Evolutionary conservation across 2,329 filamentous ascomycete genomes (phyloP).

Genomic region (Celoporthe dispersa): DNA sequence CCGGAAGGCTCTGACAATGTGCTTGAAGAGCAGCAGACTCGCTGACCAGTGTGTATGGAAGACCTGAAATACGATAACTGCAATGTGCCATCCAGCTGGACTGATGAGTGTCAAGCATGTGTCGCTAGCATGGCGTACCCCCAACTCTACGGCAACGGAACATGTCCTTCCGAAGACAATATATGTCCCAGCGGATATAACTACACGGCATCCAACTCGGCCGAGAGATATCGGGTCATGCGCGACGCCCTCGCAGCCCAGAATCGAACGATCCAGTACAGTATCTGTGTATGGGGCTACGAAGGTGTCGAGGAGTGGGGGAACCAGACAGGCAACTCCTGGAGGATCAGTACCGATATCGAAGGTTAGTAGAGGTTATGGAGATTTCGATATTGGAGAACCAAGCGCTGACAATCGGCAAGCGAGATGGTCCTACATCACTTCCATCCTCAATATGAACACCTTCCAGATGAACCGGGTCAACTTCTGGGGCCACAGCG

Average conservation of each 20-base stretch:
- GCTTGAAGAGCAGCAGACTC: neutral
- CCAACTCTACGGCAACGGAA: constrained; percentile 12
- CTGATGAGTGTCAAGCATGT: constrained; percentile 12
- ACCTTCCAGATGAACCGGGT: constrained; percentile 48
- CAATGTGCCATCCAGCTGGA: constrained; percentile 14
- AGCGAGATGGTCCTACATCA: constrained; percentile 21
- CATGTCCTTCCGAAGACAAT: constrained; percentile 1
- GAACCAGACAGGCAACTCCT: constrained; percentile 47
- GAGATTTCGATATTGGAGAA: too few species aligned
- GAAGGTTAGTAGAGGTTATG: constrained; percentile 36
- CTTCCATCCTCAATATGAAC: constrained; percentile 43
- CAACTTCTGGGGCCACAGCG: constrained; percentile 55
- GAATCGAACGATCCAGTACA: constrained; percentile 48
- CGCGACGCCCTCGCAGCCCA: constrained; percentile 46
- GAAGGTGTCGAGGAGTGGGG: constrained; percentile 51
- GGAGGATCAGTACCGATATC: constrained; percentile 44
- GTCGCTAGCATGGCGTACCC: constrained; percentile 9
- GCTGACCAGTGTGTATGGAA: neutral
- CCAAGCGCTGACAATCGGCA: constrained; percentile 39
- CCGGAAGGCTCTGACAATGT: neutral
- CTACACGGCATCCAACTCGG: constrained; percentile 49
- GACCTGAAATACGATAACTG: constrained; percentile 27
- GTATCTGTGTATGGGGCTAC: constrained; percentile 52
- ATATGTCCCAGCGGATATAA: constrained; percentile 47
- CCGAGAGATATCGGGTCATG: constrained; percentile 49